Conservation (phyloP, 257 asterid genomes). For the Lithospermum erythrorhizon region DNA sequence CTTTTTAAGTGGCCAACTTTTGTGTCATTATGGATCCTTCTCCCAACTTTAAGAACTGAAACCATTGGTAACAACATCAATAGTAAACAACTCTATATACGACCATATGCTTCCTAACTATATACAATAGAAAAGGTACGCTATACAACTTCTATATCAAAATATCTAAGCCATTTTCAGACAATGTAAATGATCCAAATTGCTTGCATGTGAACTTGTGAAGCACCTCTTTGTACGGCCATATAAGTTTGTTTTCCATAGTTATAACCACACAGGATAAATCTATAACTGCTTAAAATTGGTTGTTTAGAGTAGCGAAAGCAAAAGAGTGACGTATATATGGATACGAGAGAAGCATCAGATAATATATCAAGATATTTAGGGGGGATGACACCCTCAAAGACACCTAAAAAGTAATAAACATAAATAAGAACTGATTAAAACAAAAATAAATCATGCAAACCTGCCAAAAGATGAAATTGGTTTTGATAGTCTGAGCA, state of each 20-base stretch:
- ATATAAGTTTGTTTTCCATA: not conserved
- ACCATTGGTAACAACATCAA: not conserved
- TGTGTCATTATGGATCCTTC: not conserved
- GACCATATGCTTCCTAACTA: not conserved
- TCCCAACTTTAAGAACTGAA: not conserved
- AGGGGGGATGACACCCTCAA: too few species aligned
- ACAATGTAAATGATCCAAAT: too few species aligned
- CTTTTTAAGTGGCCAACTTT: too few species aligned
- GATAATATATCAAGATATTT: too few species aligned
- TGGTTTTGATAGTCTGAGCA: slow-evolving; percentile 82
- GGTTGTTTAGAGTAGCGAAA: not conserved
- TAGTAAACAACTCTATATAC: too few species aligned
- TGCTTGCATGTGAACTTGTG: too few species aligned
- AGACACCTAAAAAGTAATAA: too few species aligned
- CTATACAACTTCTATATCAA: too few species aligned
- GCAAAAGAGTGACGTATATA: not conserved
- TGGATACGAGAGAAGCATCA: too few species aligned
- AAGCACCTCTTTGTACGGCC: not conserved
- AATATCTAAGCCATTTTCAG: too few species aligned
- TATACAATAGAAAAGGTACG: not conserved
- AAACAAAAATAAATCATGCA: slow-evolving; percentile 6
- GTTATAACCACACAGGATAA: not conserved
- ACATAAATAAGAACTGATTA: slow-evolving; percentile 13
- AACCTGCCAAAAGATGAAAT: slow-evolving; percentile 99
- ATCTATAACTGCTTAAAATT: not conserved